Conservation (phyloP, 2,329 filamentous ascomycete species). For the Chrysoporthe cubensis region DNA sequence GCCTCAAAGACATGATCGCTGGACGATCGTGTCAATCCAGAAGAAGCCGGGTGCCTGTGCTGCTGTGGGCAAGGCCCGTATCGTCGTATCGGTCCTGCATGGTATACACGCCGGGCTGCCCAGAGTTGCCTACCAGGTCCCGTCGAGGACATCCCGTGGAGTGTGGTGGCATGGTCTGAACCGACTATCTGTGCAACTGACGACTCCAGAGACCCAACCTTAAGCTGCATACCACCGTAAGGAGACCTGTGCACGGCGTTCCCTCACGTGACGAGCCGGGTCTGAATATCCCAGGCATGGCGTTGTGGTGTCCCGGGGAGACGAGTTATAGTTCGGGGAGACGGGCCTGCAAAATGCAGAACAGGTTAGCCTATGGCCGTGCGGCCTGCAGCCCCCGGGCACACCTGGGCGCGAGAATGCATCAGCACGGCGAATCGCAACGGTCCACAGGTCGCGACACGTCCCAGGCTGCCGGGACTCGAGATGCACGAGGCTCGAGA, state of each 20-base stretch:
- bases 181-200: not conserved
- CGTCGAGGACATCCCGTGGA: not conserved
- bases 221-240: not conserved
- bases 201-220: not conserved
- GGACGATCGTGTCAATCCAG: not conserved
- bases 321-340: constrained; percentile 7
- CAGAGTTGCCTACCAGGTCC: not conserved
- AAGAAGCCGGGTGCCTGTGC: not conserved
- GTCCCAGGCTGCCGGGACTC: constrained; percentile 14
- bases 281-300: not conserved
- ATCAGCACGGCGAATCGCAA: not conserved
- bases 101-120: too few relatives aligned
- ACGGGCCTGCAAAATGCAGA: constrained; percentile 17
- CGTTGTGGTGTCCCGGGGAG: not conserved
- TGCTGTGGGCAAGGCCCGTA: not conserved
- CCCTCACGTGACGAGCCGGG: not conserved
- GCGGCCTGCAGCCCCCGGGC: constrained; percentile 9
- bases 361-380: not conserved
- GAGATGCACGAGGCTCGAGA: not conserved
- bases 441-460: constrained; percentile 1
- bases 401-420: not conserved
- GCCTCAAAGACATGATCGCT: not conserved
- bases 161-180: not conserved
- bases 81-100: not conserved
- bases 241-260: not conserved